Conservation (phyloP, 2,329 filamentous ascomycete species). For the Colletotrichum chlorophyti region DNA sequence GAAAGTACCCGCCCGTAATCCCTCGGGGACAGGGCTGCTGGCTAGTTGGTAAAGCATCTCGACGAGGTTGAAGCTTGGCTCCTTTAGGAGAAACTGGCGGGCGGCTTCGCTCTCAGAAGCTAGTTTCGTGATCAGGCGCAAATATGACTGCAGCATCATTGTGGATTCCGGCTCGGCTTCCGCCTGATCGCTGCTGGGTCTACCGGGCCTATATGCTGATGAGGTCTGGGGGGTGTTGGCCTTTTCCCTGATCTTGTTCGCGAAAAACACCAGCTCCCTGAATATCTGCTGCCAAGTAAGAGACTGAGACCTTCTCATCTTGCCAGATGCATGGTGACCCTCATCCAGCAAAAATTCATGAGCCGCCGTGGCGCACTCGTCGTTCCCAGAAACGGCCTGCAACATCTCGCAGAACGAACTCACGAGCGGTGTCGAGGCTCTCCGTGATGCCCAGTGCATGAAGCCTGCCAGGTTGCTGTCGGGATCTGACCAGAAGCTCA, state of each 20-base stretch:
- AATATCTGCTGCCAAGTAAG: constrained; percentile 95
- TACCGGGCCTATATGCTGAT: constrained; percentile 60
- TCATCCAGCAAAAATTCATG: constrained; percentile 93
- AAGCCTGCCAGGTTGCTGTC: constrained; percentile 96
- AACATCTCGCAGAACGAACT: constrained; percentile 98
- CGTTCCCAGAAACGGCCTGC: constrained; percentile 82
- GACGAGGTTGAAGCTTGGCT: constrained; percentile 70
- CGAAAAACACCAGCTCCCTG: constrained; percentile 86
- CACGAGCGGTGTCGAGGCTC: constrained; percentile 94
- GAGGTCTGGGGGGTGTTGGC: constrained; percentile 61
- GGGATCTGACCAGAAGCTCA: constrained; percentile 89
- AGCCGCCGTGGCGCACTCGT: constrained; percentile 81
- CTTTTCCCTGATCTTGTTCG: constrained; percentile 78
- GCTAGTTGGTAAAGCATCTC: constrained; percentile 81
- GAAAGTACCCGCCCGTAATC: constrained; percentile 85
- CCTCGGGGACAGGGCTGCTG: constrained; percentile 76
- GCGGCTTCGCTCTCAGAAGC: constrained; percentile 76
- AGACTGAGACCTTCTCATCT: constrained; percentile 82
- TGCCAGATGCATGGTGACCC: constrained; percentile 73
- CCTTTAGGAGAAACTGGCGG: constrained; percentile 75
- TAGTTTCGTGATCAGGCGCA: constrained; percentile 85
- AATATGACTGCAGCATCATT: constrained; percentile 96
- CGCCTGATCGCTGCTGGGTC: constrained; percentile 69
- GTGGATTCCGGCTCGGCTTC: constrained; percentile 89
- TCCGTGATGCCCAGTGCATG: constrained; percentile 93